Evolutionary conservation across 106 monocot genomes (phyloP), one percentile per base, ranked within the genome.

Genomic region (Dendrobium huoshanense): DNA sequence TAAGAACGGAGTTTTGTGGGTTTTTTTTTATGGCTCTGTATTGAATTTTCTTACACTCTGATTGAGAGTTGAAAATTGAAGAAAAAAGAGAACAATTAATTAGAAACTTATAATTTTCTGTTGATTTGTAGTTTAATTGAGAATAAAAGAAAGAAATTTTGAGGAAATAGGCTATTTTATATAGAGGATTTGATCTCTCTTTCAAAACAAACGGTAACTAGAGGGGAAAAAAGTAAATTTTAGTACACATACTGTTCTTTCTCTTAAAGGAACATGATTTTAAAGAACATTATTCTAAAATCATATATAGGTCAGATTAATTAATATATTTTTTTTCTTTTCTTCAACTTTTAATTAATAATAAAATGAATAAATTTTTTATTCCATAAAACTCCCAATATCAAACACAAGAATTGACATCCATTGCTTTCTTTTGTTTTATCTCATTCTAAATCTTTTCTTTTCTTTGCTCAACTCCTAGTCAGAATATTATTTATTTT

Each of bases 1-100:
- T 91, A 78, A 88, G 90, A n/a, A 54, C 64, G 0, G 22, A 54
- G 16, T 54, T 9, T 54, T 54, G 54, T 54, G 54, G 54, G 16
- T 54, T 54, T 54, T 54, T 54, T 54, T 37, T 37, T 2, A 37
- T 37, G 37, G 37, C 37, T 2, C 54, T 10, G 54, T 54, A 37
- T 54, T 54, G 16, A 54, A 16, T 16, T 54, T 16, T 16, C 54
- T 10, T 10, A 54, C 15, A 15, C 15, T 56, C 15, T 56, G 56
- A 56, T 56, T 56, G 13, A 11, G 56, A 56, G 56, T 17, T 56
- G 19, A 19, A 56, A 56, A 56, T 19, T 16, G 18, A 16, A 56
- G 56, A 19, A 15, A 56, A 56, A 56, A 15, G 19, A 56, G 13
- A 56, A 45, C 45, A 45, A 45, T 45, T 15, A 56, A 2, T 56